Percentiles rank a stretch among this genome's conserved stretches.
Evolutionary conservation across 176 grass and related monocot species (phyloP).

Genomic region (Hordeum marinum): DNA sequence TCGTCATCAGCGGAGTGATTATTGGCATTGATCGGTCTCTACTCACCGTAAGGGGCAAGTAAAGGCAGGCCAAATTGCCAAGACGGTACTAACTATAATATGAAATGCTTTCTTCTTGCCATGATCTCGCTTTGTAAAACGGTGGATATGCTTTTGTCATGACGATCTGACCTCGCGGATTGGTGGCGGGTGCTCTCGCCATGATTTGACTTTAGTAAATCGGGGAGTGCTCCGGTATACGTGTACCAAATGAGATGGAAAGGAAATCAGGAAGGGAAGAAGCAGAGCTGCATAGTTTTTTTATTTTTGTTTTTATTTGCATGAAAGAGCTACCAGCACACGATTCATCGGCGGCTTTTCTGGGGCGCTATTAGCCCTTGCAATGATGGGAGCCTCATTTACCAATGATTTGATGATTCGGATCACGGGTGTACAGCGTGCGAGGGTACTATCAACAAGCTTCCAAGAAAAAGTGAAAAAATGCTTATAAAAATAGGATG

Average conservation of each 20-base stretch:
- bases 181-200: background rate
- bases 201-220: background rate
- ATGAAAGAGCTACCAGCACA: too few species aligned
- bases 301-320: too few species aligned
- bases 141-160: background rate
- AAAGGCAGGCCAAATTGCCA: background rate
- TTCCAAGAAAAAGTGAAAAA: too few species aligned
- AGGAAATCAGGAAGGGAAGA: background rate
- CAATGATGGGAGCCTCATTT: too few species aligned
- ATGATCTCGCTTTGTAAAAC: background rate
- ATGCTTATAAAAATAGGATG: too few species aligned
- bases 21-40: background rate
- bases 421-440: too few species aligned
- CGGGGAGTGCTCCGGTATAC: background rate
- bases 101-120: background rate
- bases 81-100: background rate
- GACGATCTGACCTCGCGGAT: background rate
- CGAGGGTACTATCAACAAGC: too few species aligned
- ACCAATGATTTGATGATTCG: too few species aligned
- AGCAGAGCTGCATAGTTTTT: conserved; percentile 2
- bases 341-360: conserved; percentile 5
- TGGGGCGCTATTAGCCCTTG: background rate
- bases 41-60: conserved; percentile 34
- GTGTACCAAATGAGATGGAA: background rate
- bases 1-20: background rate